phyloP scores from a whole-genome alignment of 2,329 filamentous ascomycete genomes.

The Sarocladiaceae sp. region DNA sequence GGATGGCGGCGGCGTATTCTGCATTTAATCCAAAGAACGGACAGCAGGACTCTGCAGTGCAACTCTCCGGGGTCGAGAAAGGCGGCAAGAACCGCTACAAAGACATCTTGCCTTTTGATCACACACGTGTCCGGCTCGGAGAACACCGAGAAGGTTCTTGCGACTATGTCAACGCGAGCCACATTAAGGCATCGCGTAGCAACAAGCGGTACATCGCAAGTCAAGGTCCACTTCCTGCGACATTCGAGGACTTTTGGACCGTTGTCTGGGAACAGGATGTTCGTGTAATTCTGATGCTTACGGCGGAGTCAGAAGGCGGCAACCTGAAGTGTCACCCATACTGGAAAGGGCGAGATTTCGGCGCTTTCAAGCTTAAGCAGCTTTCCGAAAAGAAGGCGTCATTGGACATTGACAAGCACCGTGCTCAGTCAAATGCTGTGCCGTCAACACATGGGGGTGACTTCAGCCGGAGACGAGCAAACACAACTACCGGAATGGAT shows the following conservation, averaged over 20 bases:
- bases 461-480: slow-evolving; percentile 45
- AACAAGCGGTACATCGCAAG: slow-evolving; percentile 94
- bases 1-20: slow-evolving; percentile 79
- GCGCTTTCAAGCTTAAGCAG: slow-evolving; percentile 67
- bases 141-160: slow-evolving; percentile 64
- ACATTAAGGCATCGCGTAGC: slow-evolving; percentile 73
- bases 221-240: slow-evolving; percentile 87
- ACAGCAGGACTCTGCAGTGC: slow-evolving; percentile 41
- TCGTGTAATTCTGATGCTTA: slow-evolving; percentile 93
- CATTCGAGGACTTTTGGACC: slow-evolving; percentile 98
- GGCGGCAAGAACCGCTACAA: slow-evolving; percentile 96
- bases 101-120: slow-evolving; percentile 95
- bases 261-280: slow-evolving; percentile 96
- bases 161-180: slow-evolving; percentile 94
- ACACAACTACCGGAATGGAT: slow-evolving; percentile 45
- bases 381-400: slow-evolving; percentile 81
- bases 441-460: slow-evolving; percentile 27
- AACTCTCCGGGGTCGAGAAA: slow-evolving; percentile 90
- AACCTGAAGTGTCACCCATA: slow-evolving; percentile 95
- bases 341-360: slow-evolving; percentile 79
- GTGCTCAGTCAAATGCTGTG: slow-evolving; percentile 30
- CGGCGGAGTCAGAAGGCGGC: slow-evolving; percentile 87
- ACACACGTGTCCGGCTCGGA: slow-evolving; percentile 78
- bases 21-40: slow-evolving; percentile 38
- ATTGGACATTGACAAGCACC: slow-evolving; percentile 61